Base-by-base conservation (phyloP, 306 rosid genomes). In the Cicer judaicum region DNA sequence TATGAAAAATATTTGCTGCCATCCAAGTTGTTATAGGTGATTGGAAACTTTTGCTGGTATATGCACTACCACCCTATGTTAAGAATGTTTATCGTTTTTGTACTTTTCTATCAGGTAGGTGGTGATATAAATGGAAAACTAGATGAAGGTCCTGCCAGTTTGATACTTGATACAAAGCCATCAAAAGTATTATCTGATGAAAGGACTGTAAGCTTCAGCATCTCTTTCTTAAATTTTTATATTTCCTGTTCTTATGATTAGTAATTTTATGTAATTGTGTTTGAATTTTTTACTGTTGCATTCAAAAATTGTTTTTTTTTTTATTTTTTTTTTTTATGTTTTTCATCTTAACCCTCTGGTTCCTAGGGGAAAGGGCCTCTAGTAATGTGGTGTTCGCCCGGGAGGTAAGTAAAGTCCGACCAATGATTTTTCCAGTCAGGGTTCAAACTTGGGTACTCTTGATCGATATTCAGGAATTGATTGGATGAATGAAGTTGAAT, bases 101-200 rank as follows among this genome's bases (percentile, higher is more conserved):
- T 46, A 79, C n/a, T 80, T 79, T 47, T 68, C 61, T 85, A 77
- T 70, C 90, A 92, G 99, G 87, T 72, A 59, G 94, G 85, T 72
- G 92, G 91, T 44, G 92, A 94, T 79, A 78, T 87, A 74, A 96
- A 92, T 78, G 96, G 93, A 79, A 94, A 88, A 76, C 80, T 92
- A 78, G 99, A 94, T 72, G 99, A 94, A 64, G 83, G 78, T 64
- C 82, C 97, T 79, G 97, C 96, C 43, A 83, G 83, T 84, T 85
- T 95, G 88, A 88, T 95, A 29, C 87, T 87, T 41, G 98, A 95
- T 79, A 84, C 90, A 47, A 92, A 92, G 82, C 97, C 99, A 75
- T 94, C 99, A 42, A 94, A 94, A 94, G 96, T 94, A 36, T 77
- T 90, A 68, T 84, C 95, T 14, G 90, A 81, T 18, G 97, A 94